Conservation (phyloP, 192 early-diverging fungal species). For the Kappamyces sp. region DNA sequence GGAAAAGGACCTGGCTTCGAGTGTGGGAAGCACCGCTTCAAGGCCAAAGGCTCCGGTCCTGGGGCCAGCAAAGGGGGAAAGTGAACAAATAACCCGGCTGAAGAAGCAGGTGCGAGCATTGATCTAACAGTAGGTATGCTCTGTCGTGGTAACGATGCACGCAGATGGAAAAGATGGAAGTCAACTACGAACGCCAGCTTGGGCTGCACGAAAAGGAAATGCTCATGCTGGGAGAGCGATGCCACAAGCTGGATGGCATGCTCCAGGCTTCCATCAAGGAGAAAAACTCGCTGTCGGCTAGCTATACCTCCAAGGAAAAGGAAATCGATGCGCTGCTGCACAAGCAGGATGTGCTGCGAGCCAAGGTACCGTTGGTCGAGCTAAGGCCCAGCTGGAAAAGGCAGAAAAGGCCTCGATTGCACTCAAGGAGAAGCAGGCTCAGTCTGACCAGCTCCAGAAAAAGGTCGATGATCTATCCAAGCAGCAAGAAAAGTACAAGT, state of each 20-base stretch:
- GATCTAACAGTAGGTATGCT: background rate
- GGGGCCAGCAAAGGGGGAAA: background rate
- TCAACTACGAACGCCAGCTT: constrained; percentile 15
- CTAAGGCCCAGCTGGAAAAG: constrained; percentile 22
- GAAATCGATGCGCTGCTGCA: constrained; percentile 18
- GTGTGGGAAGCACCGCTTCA: too few species aligned
- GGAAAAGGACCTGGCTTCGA: too few species aligned
- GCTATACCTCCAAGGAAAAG: constrained; percentile 14
- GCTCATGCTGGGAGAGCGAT: constrained; percentile 9
- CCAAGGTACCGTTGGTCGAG: constrained; percentile 10
- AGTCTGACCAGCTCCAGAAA: constrained; percentile 13
- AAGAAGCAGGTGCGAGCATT: constrained; percentile 20
- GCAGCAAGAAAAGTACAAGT: constrained; percentile 8
- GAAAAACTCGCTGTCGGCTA: constrained; percentile 20
- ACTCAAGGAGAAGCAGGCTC: constrained; percentile 14
- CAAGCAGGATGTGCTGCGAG: background rate
- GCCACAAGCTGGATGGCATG: constrained; percentile 2
- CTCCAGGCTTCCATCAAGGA: constrained; percentile 20
- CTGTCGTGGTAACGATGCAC: background rate
- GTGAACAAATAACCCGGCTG: constrained; percentile 18
- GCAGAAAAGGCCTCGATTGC: constrained; percentile 15
- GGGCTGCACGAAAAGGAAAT: constrained; percentile 15
- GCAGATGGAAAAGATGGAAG: constrained; percentile 20
- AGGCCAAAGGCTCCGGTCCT: too few species aligned
- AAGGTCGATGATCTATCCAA: constrained; percentile 16